Evolutionary conservation across 2,329 filamentous ascomycete genomes (phyloP), one percentile per base, ranked within the genome.

Genomic region (Nemania sp.): DNA sequence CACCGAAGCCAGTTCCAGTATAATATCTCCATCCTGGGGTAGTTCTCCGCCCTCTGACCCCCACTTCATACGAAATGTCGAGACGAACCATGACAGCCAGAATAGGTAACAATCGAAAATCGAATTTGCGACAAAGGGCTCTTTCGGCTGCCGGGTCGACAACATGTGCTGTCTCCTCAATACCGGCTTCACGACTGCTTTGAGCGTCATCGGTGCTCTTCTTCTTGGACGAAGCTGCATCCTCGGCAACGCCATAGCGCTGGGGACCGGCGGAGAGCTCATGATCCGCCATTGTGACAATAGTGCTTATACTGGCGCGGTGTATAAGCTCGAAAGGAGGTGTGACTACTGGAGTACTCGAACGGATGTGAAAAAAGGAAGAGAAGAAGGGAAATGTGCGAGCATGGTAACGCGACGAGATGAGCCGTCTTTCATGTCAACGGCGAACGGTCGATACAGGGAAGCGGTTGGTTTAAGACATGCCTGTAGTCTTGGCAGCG

Each of bases 91-190:
- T 83, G 20, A 80, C 33, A 19, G 80, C 78, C 44, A 83, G 63
- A 3, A 82, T 74, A 1, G 80, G 80, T 57, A 83, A 63, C 8
- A 83, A 66, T 17, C 79, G 77, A 17, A 79, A 64, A 63, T 83
- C 80, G 52, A 83, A 78, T 65, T 81, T 82, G 66, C 77, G 75
- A 59, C 78, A 79, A 6, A 83, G 69, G 0, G 72, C 72, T 19
- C 73, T 73, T 67, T 83, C 80, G 12, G 79, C 78, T 41, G 66
- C 64, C 22, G 63, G 61, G 61, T 78, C 75, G 34, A 77, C 52
- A n/a, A 69, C 56, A 3, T 62, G 61, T 3, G 64, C 63, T 12
- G 63, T 59, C 6, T 66, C 70, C n/a, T 71, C 70, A 54, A 72
- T 68, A 14, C 73, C 40, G 31, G 73, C 68, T 23, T 63, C 62